Conservation (phyloP, 306 rosid species). For the Elaeagnus macrophylla region DNA sequence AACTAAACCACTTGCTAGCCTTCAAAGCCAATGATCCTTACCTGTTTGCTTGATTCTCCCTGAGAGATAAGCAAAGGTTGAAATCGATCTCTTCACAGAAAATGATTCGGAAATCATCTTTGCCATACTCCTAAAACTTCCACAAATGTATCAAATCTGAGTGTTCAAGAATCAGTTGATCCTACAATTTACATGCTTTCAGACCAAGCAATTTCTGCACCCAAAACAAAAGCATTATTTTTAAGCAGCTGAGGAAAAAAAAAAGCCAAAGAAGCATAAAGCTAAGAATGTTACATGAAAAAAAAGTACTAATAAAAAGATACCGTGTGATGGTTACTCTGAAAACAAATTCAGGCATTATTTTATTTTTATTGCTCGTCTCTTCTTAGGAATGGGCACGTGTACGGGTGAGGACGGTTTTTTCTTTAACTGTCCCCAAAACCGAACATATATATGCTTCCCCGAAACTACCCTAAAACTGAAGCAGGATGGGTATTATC, state of each 20-base stretch:
- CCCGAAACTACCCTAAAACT: too few relatives aligned
- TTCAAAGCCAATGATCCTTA: constrained; percentile 3
- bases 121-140: neutral
- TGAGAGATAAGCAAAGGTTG: constrained; percentile 41
- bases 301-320: too few relatives aligned
- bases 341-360: too few relatives aligned
- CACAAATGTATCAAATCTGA: neutral
- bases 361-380: too few relatives aligned
- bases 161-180: neutral
- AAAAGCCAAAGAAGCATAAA: neutral
- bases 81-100: constrained; percentile 40
- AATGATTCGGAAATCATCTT: constrained; percentile 29
- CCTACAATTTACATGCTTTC: neutral
- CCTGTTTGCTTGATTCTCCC: constrained; percentile 83
- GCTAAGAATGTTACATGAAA: too few relatives aligned
- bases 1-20: neutral
- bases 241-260: neutral
- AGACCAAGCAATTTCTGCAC: neutral
- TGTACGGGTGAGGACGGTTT: too few relatives aligned
- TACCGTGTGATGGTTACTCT: too few relatives aligned
- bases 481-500: too few relatives aligned
- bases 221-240: neutral
- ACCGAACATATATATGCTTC: too few relatives aligned
- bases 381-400: too few relatives aligned
- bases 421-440: too few relatives aligned